A percentile compares a stretch with the other conserved stretches of the same genome.
These are phyloP conservation scores for Lachancea lanzarotensis DNA, from an alignment of 805 yeast species.

Conservation along the genomic window DNA sequence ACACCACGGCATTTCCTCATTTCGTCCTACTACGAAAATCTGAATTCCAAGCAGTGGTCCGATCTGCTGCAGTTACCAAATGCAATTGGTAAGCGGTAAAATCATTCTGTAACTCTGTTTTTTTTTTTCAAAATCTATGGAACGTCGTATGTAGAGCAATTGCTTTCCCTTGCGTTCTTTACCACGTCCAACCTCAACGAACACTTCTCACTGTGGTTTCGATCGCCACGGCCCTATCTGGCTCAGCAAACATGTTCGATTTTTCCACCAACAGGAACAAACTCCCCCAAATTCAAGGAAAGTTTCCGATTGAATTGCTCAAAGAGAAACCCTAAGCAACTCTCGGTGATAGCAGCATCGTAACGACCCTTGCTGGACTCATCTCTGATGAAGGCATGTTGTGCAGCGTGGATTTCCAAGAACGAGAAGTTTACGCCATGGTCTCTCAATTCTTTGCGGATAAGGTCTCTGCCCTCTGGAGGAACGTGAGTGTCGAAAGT, in stretches of 20 bases:
- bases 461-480: constrained; percentile 66
- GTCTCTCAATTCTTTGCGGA: constrained; percentile 53
- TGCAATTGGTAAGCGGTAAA: too few relatives aligned
- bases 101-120: too few relatives aligned
- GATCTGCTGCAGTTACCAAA: too few relatives aligned
- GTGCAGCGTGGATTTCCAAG: constrained; percentile 71
- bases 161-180: too few relatives aligned
- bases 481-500: constrained; percentile 78
- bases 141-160: too few relatives aligned
- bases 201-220: too few relatives aligned
- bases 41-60: too few relatives aligned
- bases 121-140: too few relatives aligned
- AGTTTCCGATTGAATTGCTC: constrained; percentile 67
- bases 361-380: constrained; percentile 74
- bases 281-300: constrained; percentile 59
- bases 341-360: constrained; percentile 67
- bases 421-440: constrained; percentile 59
- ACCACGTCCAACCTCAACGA: too few relatives aligned
- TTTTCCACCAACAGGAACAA: constrained; percentile 43
- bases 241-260: constrained; percentile 60
- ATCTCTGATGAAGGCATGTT: constrained; percentile 78
- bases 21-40: too few relatives aligned
- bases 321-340: constrained; percentile 59
- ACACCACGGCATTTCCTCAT: too few relatives aligned
- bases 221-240: not conserved